Base-by-base conservation (phyloP, 495 filamentous ascomycete species). In the Daldinia concentrica region DNA sequence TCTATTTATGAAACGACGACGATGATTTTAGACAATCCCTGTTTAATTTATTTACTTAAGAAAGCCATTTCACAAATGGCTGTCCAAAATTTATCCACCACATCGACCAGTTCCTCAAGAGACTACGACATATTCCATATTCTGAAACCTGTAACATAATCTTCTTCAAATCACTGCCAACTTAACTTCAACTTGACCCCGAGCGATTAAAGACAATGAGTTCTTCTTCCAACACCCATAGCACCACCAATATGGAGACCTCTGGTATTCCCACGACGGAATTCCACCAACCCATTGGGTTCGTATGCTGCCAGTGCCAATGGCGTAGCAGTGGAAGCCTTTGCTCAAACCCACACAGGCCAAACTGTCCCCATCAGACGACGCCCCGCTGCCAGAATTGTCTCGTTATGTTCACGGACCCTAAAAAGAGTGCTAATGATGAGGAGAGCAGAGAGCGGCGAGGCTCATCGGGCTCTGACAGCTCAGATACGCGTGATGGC, bases 251-350 rank as follows among this genome's bases (percentile, higher is more conserved):
- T 30, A 54, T 30, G 51, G 37, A 24, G 43, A 24, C 17, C 26
- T 14, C 48, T 3, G 37, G 1, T 4, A 65, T 69, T 62, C 51
- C 62, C 24, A 14, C 50, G 8, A 54, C 17, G n/a, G 48, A 71
- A 36, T 29, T 15, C 39, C 72, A 74, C 64, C 72, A 74, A 30
- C 72, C 72, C 26, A 71, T 71, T n/a, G 72, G 72, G 54, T 74
- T 74, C 48, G 67, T 74, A 41, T 74, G 72, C 39, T 74, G 72
- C 39, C 63, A 68, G n/a, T 74, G 72, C 50, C 24, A 30, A 15
- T 74, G 64, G 22, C 37, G 67, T 3, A 74, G 72, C 27, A 74
- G 72, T 32, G 72, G 72, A 8, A 74, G 63, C 63, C 43, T 56
- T 22, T 74, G 72, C 59, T 71, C 72, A 30, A 74, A 74, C 14